Base-by-base conservation (phyloP, 208 protist genomes). In the Acanthamoeba healyi region DNA sequence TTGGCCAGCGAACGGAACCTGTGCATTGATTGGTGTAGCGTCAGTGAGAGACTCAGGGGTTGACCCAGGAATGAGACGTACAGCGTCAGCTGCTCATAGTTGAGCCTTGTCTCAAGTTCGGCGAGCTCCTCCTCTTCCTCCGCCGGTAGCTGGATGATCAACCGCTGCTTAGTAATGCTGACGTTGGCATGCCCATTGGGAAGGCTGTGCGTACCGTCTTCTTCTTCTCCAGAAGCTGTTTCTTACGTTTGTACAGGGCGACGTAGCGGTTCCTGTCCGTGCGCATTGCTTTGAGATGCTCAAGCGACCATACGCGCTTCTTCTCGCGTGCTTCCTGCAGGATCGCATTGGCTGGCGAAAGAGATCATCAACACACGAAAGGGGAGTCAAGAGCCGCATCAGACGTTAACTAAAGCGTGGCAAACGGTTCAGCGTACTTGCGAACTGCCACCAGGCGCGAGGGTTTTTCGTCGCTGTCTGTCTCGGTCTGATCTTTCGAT, bases 1-100 rank as follows among this genome's bases (percentile, higher is more conserved):
- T 90, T 90, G 49, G 84, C 84, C 56, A 90, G 58, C 32, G 84
- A 90, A 3, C 84, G 84, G 54, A 90, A 90, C 77, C 77, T 86
- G 77, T 7, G 29, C 61, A 32, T n/a, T 32, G 61, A 22, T 49
- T 49, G 44, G 44, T 4, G 44, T 12, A 49, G 44, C 44, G 44
- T 4, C 12, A 49, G 44, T 54, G 10, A 10, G 46, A 22, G 46
- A 17, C 7, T 10, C 19, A 17, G 10, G 46, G 10, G 46, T 54
- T 63, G 22, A 26, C 56, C 0, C 58, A 67, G 14, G n/a, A 0
- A 46, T 10, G 61, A 44, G 17, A 46, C 29, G 44, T 58, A 86
- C 84, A 90, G 54, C 4, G 58, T 70, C 32, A 90, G 17, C 40
- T 90, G 84, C 26, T 90, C 84, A 58, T 90, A 90, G 42, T 70